Conservation (phyloP, 345 rosid species). For the Gynandropsis gynandra region DNA sequence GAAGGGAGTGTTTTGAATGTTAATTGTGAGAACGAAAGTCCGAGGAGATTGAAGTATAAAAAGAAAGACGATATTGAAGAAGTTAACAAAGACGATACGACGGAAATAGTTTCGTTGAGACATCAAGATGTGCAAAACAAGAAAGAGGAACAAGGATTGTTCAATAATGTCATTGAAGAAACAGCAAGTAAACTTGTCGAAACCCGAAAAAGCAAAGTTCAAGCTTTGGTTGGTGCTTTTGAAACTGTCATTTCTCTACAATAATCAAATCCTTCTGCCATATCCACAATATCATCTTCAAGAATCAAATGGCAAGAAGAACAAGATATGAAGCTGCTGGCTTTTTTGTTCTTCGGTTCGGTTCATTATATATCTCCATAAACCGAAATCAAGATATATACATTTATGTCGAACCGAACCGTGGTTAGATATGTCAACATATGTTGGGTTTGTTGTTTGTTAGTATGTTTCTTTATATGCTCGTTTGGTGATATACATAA, state of each 20-base stretch:
- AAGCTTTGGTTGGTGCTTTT: constrained; percentile 94
- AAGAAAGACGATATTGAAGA: constrained; percentile 35
- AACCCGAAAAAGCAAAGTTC: constrained; percentile 83
- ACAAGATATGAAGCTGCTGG: constrained; percentile 6
- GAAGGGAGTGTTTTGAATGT: constrained; percentile 58
- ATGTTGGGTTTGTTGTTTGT: constrained; percentile 13
- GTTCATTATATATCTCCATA: no score
- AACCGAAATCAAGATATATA: no score
- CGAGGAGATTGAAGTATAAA: constrained; percentile 70
- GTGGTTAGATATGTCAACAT: constrained; percentile 13
- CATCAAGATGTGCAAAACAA: constrained; percentile 59
- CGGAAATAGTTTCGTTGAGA: constrained; percentile 56
- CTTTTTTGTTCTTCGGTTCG: constrained; percentile 2
- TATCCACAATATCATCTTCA: constrained; percentile 7
- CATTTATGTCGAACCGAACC: no score
- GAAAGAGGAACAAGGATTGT: constrained; percentile 62
- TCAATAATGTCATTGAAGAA: constrained; percentile 87
- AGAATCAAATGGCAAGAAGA: neutral
- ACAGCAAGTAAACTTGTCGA: constrained; percentile 82
- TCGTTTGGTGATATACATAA: no score
- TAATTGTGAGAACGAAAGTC: constrained; percentile 40
- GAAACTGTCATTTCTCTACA: constrained; percentile 90
- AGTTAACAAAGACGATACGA: constrained; percentile 21
- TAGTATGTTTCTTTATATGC: constrained; percentile 17
- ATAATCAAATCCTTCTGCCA: constrained; percentile 37